These are phyloP conservation scores for Nigrospora osmanthi DNA, from an alignment of 2,329 filamentous ascomycete species.

Conservation along the genomic window DNA sequence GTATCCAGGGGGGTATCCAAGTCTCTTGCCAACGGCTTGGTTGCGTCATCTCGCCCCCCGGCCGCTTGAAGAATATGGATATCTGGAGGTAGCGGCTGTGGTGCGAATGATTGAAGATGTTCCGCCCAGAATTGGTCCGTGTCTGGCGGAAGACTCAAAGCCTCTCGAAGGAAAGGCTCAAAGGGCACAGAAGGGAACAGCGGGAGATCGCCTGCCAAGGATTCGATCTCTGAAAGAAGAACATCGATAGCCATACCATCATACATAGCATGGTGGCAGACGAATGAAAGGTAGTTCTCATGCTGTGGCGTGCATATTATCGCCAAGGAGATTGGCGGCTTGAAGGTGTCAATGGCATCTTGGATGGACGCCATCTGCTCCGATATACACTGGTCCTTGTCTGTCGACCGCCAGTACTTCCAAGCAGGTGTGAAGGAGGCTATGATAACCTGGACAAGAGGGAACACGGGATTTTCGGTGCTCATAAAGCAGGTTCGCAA, in stretches of 20 bases:
- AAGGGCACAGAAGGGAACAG: slow-evolving; percentile 49
- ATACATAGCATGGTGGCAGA: slow-evolving; percentile 76
- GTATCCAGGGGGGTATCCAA: slow-evolving; percentile 26
- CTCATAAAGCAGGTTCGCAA: slow-evolving; percentile 68
- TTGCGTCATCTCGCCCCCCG: too few relatives aligned
- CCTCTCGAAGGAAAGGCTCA: slow-evolving; percentile 53
- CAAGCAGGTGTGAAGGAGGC: slow-evolving; percentile 31
- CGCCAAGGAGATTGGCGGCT: slow-evolving; percentile 37
- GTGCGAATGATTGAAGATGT: slow-evolving; percentile 43
- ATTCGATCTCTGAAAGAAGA: slow-evolving; percentile 64
- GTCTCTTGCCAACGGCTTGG: too few relatives aligned
- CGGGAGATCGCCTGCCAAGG: slow-evolving; percentile 34
- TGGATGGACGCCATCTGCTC: slow-evolving; percentile 31
- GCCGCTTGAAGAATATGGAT: background rate
- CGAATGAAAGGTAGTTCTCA: slow-evolving; percentile 34
- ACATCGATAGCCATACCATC: slow-evolving; percentile 71
- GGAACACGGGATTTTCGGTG: slow-evolving; percentile 50
- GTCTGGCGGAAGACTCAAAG: slow-evolving; percentile 37
- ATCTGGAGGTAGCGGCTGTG: slow-evolving; percentile 1
- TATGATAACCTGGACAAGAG: slow-evolving; percentile 68
- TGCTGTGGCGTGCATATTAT: slow-evolving; percentile 24
- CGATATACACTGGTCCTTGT: slow-evolving; percentile 10
- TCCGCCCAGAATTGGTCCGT: slow-evolving; percentile 60
- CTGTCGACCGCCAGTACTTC: slow-evolving; percentile 21
- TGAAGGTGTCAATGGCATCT: slow-evolving; percentile 32